Evolutionary conservation across 768 basidiomycete genomes (phyloP).

Genomic region (Gloeostereum incarnatum): DNA sequence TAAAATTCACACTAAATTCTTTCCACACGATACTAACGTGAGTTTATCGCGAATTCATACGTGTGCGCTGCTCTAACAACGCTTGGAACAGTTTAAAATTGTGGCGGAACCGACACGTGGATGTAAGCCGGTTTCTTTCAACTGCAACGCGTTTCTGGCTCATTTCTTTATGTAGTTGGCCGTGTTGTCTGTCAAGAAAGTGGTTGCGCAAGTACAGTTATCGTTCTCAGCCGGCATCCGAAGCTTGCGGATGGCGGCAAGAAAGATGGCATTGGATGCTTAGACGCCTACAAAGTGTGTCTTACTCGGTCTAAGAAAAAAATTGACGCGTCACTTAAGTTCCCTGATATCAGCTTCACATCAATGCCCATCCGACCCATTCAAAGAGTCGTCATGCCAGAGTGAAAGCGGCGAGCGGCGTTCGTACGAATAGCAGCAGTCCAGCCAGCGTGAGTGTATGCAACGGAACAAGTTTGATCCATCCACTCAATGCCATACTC

Average conservation of each 20-base stretch:
- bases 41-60: too few species aligned
- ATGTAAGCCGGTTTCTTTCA: conserved; percentile 7
- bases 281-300: conserved; percentile 37
- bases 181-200: conserved; percentile 33
- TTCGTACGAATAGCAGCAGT: conserved; percentile 1
- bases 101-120: conserved; percentile 5
- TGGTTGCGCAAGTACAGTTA: conserved; percentile 24
- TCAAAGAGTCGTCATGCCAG: conserved; percentile 13
- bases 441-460: conserved; percentile 4
- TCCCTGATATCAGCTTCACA: conserved; percentile 19
- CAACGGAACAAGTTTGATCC: conserved; percentile 4
- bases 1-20: too few species aligned
- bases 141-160: not conserved
- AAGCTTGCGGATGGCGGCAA: conserved; percentile 29
- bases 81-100: too few species aligned
- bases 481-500: too few species aligned
- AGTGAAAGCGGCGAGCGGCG: conserved; percentile 10
- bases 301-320: conserved; percentile 1
- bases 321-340: conserved; percentile 19
- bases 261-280: conserved; percentile 32
- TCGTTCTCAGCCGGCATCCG: conserved; percentile 21
- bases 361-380: conserved; percentile 19
- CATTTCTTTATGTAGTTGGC: conserved; percentile 24
- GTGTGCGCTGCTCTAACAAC: too few species aligned
- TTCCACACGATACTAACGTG: too few species aligned